Evolutionary conservation across 192 early-diverging fungal species (phyloP).

Genomic region (Coemansia sp.): DNA sequence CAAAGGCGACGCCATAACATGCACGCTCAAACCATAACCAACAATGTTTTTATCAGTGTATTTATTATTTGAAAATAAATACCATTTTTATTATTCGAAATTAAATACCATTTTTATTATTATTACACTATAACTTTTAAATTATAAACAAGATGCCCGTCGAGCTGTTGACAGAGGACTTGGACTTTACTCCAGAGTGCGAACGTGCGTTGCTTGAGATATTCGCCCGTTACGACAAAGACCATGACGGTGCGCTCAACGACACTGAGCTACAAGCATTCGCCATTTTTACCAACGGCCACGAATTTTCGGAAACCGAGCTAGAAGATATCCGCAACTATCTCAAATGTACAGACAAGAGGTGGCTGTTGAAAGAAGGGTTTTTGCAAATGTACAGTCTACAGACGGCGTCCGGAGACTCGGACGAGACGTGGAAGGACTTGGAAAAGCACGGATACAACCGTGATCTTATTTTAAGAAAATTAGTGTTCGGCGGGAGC

Average conservation of each 20-base stretch:
- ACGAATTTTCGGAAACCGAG: constrained; percentile 43
- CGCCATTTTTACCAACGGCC: constrained; percentile 62
- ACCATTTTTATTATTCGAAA: too few species aligned
- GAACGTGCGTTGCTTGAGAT: constrained; percentile 60
- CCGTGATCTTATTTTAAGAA: constrained; percentile 13
- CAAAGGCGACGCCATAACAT: constrained; percentile 52
- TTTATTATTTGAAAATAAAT: too few species aligned
- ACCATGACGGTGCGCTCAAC: constrained; percentile 60
- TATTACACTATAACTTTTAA: not conserved
- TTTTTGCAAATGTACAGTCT: constrained; percentile 83
- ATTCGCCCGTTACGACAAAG: constrained; percentile 62
- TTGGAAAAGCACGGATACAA: constrained; percentile 62
- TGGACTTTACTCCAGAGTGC: constrained; percentile 53
- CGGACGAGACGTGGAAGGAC: constrained; percentile 76
- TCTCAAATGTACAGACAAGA: constrained; percentile 65
- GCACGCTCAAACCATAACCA: not conserved
- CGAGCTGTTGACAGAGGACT: constrained; percentile 49
- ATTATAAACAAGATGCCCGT: constrained; percentile 17
- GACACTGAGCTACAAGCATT: constrained; percentile 57
- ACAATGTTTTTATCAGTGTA: too few species aligned
- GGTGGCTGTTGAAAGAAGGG: constrained; percentile 62
- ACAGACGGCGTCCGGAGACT: constrained; percentile 62
- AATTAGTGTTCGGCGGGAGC: constrained; percentile 39
- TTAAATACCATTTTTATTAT: too few species aligned
- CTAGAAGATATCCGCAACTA: constrained; percentile 65